Base-by-base conservation (phyloP, 441 rosid genomes). In the Breynia disticha region DNA sequence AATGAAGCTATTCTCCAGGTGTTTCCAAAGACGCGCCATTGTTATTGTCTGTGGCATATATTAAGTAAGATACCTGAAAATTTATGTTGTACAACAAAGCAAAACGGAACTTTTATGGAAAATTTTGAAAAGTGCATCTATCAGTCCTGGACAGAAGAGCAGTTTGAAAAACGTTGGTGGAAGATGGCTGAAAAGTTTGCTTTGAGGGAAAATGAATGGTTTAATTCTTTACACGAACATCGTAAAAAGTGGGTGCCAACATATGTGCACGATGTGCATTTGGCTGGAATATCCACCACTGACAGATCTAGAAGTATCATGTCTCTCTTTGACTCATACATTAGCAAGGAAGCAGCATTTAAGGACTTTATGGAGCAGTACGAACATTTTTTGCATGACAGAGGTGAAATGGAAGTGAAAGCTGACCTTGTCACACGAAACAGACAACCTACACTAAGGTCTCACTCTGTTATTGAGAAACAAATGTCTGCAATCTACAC, bases 111-210 rank as follows among this genome's bases (percentile, higher is more conserved):
- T 47, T 84, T 84, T 50, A 45, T 68, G 66, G 57, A 39, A 20
- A 70, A 67, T 59, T 76, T 84, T 61, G 56, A 66, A 39, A 65
- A 77, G 59, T 84, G 87, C 42, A 63, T 78, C 20, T 19, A 74
- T 48, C 63, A 59, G 47, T 80, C 86, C 55, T 73, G 78, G 81
- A 78, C 77, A 8, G 77, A 56, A 52, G 83, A 75, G 20, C 73
- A 82, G 46, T 84, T 82, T 68, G 79, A 82, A 54, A 72, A 55
- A 55, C 75, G 77, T 46, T 84, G 86, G 94, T 68, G 71, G 73
- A 60, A 82, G 59, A 69, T 82, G 69, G 69, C 73, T 68, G 49
- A 38, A 50, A 70, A 60, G 50, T 84, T 75, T 72, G 73, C 76
- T 38, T 66, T 82, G 14, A 52, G 39, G 28, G 68, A 67, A 21